Conservation (phyloP, 352 stramenopile genomes). For the Globisporangium spiculum region DNA sequence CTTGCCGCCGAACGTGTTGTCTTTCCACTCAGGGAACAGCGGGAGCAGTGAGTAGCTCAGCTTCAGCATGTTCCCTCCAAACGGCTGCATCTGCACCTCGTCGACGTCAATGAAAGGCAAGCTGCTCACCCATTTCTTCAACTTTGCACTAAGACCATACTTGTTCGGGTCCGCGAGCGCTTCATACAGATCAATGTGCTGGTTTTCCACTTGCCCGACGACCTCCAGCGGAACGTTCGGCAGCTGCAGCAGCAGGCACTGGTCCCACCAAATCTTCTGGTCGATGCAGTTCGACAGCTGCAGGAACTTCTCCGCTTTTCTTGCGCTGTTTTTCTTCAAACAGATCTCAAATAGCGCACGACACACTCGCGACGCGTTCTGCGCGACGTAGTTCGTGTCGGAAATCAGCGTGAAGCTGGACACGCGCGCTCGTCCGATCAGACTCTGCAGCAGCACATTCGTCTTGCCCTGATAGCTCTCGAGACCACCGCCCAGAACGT, state of each 20-base stretch:
- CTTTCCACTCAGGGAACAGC: slow-evolving; percentile 73
- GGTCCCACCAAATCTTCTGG: slow-evolving; percentile 96
- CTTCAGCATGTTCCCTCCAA: slow-evolving; percentile 94
- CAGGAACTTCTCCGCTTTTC: slow-evolving; percentile 92
- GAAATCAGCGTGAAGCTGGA: slow-evolving; percentile 97
- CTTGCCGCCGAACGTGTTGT: slow-evolving; percentile 52
- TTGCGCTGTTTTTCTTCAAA: slow-evolving; percentile 86
- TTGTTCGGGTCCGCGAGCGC: slow-evolving; percentile 35
- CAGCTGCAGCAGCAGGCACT: slow-evolving; percentile 94
- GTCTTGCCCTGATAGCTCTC: slow-evolving; percentile 94
- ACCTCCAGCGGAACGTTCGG: slow-evolving; percentile 86
- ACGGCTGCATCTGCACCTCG: slow-evolving; percentile 89
- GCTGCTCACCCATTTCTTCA: slow-evolving; percentile 64
- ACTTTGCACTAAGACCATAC: slow-evolving; percentile 47
- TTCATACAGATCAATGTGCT: slow-evolving; percentile 70
- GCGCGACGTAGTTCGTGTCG: slow-evolving; percentile 99
- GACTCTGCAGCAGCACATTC: slow-evolving; percentile 94
- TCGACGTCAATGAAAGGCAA: slow-evolving; percentile 70
- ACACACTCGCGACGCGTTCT: slow-evolving; percentile 97
- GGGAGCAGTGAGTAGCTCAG: slow-evolving; percentile 81
- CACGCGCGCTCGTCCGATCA: slow-evolving; percentile 76
- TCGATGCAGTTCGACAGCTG: slow-evolving; percentile 97
- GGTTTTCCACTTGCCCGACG: slow-evolving; percentile 81
- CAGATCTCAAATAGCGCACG: slow-evolving; percentile 99
- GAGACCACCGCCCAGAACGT: slow-evolving; percentile 89